phyloP scores from a whole-genome alignment of 2,329 filamentous ascomycete genomes.

The Ilyonectria sp. region DNA sequence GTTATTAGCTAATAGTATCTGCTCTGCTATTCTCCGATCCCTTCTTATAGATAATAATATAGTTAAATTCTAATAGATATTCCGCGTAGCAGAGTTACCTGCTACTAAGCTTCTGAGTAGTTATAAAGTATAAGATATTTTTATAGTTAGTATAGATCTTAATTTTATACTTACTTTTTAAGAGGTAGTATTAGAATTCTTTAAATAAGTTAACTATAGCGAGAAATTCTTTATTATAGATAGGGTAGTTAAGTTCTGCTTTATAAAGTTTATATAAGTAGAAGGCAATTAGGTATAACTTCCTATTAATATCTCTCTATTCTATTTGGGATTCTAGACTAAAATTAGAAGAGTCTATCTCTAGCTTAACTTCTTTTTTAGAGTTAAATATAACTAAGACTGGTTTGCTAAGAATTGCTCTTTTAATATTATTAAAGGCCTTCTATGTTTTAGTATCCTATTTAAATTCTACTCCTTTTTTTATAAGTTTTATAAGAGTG shows the following conservation, averaged over 20 bases:
- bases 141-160: constrained; percentile 44
- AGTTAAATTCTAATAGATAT: constrained; percentile 38
- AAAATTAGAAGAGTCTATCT: constrained; percentile 33
- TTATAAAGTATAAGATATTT: constrained; percentile 40
- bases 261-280: constrained; percentile 40
- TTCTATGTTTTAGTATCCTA: constrained; percentile 5
- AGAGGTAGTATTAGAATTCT: constrained; percentile 43
- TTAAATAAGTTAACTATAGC: constrained; percentile 45
- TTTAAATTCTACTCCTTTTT: constrained; percentile 18
- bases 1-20: constrained; percentile 19
- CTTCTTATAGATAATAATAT: constrained; percentile 38
- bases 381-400: constrained; percentile 28
- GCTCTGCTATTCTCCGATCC: constrained; percentile 27
- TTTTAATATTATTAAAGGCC: constrained; percentile 25
- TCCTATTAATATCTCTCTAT: constrained; percentile 31
- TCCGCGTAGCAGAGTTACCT: constrained; percentile 35
- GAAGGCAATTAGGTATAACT: constrained; percentile 31
- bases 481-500: constrained; percentile 21
- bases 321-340: constrained; percentile 23
- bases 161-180: constrained; percentile 32
- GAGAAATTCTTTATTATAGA: constrained; percentile 46
- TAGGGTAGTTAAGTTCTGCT: constrained; percentile 43
- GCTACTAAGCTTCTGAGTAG: constrained; percentile 33
- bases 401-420: constrained; percentile 12
- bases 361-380: constrained; percentile 26